Evolutionary conservation across 371 early-diverging fungal species (phyloP).

Genomic region (Syncephalastrum contaminatum): DNA sequence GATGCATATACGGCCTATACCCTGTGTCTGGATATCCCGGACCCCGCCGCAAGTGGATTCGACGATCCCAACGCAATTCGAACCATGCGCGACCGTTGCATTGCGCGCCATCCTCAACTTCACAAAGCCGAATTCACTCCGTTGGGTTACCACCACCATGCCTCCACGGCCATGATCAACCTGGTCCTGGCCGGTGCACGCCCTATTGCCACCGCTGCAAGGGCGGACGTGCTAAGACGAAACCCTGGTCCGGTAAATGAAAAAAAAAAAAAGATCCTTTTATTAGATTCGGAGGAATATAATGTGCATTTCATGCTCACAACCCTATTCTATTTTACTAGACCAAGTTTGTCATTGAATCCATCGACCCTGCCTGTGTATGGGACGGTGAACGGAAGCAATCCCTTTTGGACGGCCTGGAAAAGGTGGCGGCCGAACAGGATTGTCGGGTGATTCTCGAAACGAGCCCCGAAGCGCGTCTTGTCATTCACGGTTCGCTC

Average conservation of each 20-base stretch:
- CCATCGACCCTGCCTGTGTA: conserved; percentile 13
- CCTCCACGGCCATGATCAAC: conserved; percentile 9
- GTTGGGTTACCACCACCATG: background rate
- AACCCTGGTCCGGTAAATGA: conserved; percentile 17
- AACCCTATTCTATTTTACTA: background rate
- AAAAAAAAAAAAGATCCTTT: too few relatives aligned
- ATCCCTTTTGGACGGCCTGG: conserved; percentile 5
- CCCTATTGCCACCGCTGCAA: conserved; percentile 9
- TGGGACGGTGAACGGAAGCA: conserved; percentile 3
- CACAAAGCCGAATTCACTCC: conserved; percentile 13
- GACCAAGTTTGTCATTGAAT: conserved; percentile 12
- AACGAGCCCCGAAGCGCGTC: conserved; percentile 12
- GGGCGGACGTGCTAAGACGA: conserved; percentile 17
- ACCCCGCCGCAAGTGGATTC: background rate
- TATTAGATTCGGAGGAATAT: too few relatives aligned
- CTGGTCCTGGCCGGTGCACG: conserved; percentile 17
- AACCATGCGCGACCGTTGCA: conserved; percentile 13
- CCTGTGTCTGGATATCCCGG: conserved; percentile 17
- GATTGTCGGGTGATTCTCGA: conserved; percentile 3
- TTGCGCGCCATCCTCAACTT: conserved; percentile 15
- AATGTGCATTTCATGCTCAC: too few relatives aligned
- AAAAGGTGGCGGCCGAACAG: conserved; percentile 13
- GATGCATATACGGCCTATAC: conserved; percentile 19
- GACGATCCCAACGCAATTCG: conserved; percentile 12
- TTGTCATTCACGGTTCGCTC: conserved; percentile 25